A percentile compares a stretch with the other conserved stretches of the same genome.
Evolutionary conservation across 73 alveolate genomes (phyloP).

Genomic region (Paramecium sexaurelia): DNA sequence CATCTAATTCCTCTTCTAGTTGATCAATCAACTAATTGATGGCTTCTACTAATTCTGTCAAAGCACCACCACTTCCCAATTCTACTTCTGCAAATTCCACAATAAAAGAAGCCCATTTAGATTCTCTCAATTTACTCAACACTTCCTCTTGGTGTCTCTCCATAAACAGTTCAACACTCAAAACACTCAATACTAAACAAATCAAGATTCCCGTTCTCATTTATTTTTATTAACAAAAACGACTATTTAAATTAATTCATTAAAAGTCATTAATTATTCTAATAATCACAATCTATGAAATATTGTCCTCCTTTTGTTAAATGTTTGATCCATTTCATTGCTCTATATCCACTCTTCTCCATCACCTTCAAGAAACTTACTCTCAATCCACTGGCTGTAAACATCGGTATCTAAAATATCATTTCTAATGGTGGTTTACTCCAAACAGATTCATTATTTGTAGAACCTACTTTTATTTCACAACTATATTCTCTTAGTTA

Average conservation of each 20-base stretch:
- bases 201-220: conserved; percentile 18
- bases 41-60: conserved; percentile 34
- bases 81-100: conserved; percentile 32
- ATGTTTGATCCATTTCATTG: conserved; percentile 94
- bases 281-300: conserved; percentile 87
- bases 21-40: conserved; percentile 4
- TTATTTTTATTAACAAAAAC: neutral
- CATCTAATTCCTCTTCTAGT: conserved; percentile 43
- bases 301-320: conserved; percentile 95
- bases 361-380: conserved; percentile 90
- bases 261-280: neutral
- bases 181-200: neutral
- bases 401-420: conserved; percentile 95
- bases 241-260: neutral
- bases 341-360: conserved; percentile 90
- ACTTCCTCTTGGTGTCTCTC: conserved; percentile 15
- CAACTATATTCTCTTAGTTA: conserved; percentile 25
- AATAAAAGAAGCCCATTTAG: conserved; percentile 51
- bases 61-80: conserved; percentile 29
- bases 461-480: conserved; percentile 73
- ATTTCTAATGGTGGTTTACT: conserved; percentile 90
- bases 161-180: conserved; percentile 41
- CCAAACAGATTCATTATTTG: conserved; percentile 86
- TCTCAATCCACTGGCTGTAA: conserved; percentile 95
- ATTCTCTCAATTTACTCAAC: neutral